Conservation (phyloP, 345 rosid genomes). For the Populus pruinosa region DNA sequence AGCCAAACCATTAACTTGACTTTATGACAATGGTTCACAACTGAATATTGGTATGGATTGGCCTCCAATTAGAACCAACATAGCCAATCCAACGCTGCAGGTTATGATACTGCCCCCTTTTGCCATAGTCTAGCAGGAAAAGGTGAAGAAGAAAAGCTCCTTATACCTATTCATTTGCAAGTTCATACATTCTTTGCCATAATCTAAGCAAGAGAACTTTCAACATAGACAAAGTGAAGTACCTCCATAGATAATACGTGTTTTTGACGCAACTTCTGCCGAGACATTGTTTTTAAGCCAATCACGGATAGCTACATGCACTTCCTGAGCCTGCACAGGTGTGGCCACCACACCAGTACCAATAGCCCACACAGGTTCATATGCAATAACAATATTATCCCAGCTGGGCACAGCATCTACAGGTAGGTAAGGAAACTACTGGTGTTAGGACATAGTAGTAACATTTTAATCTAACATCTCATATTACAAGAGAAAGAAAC, state of each 20-base stretch:
- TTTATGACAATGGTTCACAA: background rate
- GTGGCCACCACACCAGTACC: constrained; percentile 98
- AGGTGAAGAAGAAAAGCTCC: background rate
- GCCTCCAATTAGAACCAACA: background rate
- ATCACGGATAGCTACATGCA: constrained; percentile 78
- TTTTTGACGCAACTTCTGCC: constrained; percentile 84
- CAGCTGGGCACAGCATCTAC: constrained; percentile 88
- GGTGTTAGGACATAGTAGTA: background rate
- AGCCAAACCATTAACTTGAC: background rate
- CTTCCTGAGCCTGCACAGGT: constrained; percentile 94
- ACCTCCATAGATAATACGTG: constrained; percentile 98
- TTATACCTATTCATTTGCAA: background rate
- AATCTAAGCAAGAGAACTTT: background rate
- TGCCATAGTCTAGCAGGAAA: background rate
- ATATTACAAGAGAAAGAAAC: background rate
- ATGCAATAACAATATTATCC: constrained; percentile 87
- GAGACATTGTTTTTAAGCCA: constrained; percentile 94
- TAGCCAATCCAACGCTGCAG: background rate
- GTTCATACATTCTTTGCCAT: background rate
- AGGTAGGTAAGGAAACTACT: background rate
- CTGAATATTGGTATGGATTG: background rate
- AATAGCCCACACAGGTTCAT: constrained; percentile 99
- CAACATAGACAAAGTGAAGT: background rate
- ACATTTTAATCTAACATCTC: background rate
- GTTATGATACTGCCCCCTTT: background rate